A percentile compares a stretch with the other conserved stretches of the same genome.
phyloP scores from a whole-genome alignment of 2,329 filamentous ascomycete genomes.

The Aspergillus tubingensis region DNA sequence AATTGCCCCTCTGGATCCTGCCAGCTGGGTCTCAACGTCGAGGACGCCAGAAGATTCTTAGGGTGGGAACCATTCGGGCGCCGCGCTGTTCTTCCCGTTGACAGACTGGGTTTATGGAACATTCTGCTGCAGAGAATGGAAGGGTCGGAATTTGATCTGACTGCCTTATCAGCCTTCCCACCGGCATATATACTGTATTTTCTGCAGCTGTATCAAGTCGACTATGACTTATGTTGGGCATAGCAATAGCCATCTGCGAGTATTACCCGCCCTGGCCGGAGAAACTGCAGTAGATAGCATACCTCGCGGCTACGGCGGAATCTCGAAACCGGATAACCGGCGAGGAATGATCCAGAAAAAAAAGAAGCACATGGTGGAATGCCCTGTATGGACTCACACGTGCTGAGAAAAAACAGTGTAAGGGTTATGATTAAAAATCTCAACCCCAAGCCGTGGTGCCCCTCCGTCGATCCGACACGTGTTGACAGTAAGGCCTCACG shows the following conservation, averaged over 20 bases:
- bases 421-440: not conserved
- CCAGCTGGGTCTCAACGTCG: not conserved
- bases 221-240: accelerated
- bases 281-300: too few relatives aligned
- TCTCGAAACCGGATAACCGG: too few relatives aligned
- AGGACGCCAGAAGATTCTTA: not conserved
- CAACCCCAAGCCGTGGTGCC: not conserved
- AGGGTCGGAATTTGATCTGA: not conserved
- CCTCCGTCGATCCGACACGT: conserved; percentile 1
- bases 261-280: too few relatives aligned
- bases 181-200: too few relatives aligned
- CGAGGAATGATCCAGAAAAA: too few relatives aligned
- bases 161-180: not conserved
- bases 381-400: not conserved
- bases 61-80: not conserved
- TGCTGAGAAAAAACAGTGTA: not conserved
- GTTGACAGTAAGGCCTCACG: not conserved
- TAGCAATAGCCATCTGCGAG: too few relatives aligned
- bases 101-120: not conserved
- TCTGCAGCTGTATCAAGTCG: too few relatives aligned
- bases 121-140: not conserved
- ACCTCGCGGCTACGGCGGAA: too few relatives aligned
- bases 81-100: not conserved
- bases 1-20: not conserved
- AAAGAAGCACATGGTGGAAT: too few relatives aligned